Percentiles rank a stretch among this genome's conserved stretches.
Conservation (phyloP, 192 early-diverging fungal species). For the Coemansia sp. region DNA sequence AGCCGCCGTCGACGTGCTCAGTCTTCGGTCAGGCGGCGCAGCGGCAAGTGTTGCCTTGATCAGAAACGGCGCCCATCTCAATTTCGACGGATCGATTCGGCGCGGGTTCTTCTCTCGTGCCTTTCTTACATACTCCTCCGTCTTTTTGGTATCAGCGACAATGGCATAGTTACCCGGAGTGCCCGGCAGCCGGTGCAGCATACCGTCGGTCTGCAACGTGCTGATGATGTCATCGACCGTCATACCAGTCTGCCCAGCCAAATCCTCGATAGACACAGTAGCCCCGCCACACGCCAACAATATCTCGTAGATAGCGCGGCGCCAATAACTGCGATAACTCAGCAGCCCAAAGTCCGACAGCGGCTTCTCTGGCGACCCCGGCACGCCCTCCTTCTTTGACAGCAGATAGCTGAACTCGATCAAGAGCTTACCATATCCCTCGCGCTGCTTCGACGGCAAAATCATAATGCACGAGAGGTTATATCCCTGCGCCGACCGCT, state of each 20-base stretch:
- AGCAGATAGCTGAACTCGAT: constrained; percentile 94
- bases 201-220: constrained; percentile 65
- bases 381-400: constrained; percentile 71
- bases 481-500: constrained; percentile 77
- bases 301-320: constrained; percentile 68
- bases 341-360: constrained; percentile 86
- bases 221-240: constrained; percentile 80
- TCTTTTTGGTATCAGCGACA: constrained; percentile 50
- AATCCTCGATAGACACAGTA: constrained; percentile 53
- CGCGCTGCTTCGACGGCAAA: constrained; percentile 84
- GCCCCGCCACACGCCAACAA: constrained; percentile 39
- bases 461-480: constrained; percentile 96
- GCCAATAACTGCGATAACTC: constrained; percentile 91
- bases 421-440: constrained; percentile 89
- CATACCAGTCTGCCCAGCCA: constrained; percentile 74
- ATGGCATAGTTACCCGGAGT: constrained; percentile 50
- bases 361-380: constrained; percentile 90
- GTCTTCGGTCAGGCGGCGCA: neutral
- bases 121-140: constrained; percentile 53
- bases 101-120: constrained; percentile 59
- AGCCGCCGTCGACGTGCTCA: constrained; percentile 2
- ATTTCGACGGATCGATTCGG: constrained; percentile 61
- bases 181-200: constrained; percentile 35
- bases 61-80: constrained; percentile 73
- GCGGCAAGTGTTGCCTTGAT: constrained; percentile 35